These are phyloP conservation scores for Coemansia sp. DNA, from an alignment of 192 early-diverging fungal species.

Conservation along the genomic window DNA sequence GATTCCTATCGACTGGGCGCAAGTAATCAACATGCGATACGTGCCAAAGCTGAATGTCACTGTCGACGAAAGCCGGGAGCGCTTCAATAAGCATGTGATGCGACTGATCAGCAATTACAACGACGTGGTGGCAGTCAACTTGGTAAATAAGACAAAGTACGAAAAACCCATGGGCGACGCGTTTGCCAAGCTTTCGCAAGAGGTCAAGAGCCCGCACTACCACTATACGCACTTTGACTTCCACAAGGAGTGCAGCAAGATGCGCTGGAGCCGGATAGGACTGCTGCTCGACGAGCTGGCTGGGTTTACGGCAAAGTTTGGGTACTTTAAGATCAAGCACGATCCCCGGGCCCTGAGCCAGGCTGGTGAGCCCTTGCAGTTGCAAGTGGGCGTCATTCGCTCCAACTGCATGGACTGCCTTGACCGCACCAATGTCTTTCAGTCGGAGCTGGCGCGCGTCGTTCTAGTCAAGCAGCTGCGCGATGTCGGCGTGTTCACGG, in stretches of 20 bases:
- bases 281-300: constrained; percentile 80
- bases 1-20: constrained; percentile 93
- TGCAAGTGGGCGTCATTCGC: constrained; percentile 82
- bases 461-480: constrained; percentile 75
- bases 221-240: constrained; percentile 96
- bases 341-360: constrained; percentile 1
- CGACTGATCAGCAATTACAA: constrained; percentile 67
- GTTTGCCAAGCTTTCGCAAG: constrained; percentile 69
- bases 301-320: constrained; percentile 63
- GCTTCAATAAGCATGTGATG: constrained; percentile 42
- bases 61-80: constrained; percentile 32
- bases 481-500: constrained; percentile 64
- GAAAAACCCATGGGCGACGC: constrained; percentile 82
- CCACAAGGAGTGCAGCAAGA: constrained; percentile 94
- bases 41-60: constrained; percentile 83
- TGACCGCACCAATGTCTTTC: constrained; percentile 98
- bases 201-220: constrained; percentile 59
- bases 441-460: constrained; percentile 81
- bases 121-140: constrained; percentile 84
- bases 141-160: constrained; percentile 93
- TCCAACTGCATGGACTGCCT: constrained; percentile 99
- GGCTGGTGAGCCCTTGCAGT: constrained; percentile 9
- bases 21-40: constrained; percentile 90
- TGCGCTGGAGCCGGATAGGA: constrained; percentile 90
- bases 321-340: constrained; percentile 49